Conservation (phyloP, 257 asterid species). For the Perilla frutescens region DNA sequence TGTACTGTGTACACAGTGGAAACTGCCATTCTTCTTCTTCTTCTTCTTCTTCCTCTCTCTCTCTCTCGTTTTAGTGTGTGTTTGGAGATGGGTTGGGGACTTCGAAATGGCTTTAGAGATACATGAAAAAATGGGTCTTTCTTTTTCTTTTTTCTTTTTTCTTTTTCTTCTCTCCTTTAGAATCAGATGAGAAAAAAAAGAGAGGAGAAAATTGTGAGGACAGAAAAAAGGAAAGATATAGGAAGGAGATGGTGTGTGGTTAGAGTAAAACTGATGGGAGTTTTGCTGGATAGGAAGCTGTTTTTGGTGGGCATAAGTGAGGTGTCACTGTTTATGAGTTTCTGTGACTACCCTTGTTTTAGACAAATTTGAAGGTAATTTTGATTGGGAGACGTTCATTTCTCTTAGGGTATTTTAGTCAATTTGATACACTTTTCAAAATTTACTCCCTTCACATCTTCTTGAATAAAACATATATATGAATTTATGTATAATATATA, state of each 20-base stretch:
- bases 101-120: slow-evolving; percentile 21
- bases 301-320: slow-evolving; percentile 23
- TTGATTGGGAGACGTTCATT: slow-evolving; percentile 32
- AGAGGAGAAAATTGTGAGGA: slow-evolving; percentile 36
- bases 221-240: slow-evolving; percentile 30
- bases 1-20: slow-evolving; percentile 73
- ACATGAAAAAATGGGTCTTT: slow-evolving; percentile 25
- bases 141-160: slow-evolving; percentile 7
- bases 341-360: slow-evolving; percentile 35
- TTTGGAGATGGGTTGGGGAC: slow-evolving; percentile 17
- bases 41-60: slow-evolving; percentile 23
- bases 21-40: slow-evolving; percentile 64
- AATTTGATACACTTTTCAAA: not conserved
- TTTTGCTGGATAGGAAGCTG: slow-evolving; percentile 30
- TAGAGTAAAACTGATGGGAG: slow-evolving; percentile 37
- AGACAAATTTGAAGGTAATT: slow-evolving; percentile 26
- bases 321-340: slow-evolving; percentile 24
- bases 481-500: not conserved
- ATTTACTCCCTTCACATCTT: not conserved
- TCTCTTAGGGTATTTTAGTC: slow-evolving; percentile 22
- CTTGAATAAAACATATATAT: not conserved
- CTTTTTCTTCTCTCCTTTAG: not conserved
- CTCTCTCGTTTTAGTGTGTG: slow-evolving; percentile 31
- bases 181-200: not conserved
- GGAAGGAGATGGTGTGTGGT: slow-evolving; percentile 51